A percentile compares a stretch with the other conserved stretches of the same genome.
Evolutionary conservation across 345 rosid genomes (phyloP).

Genomic region (Aquilaria malaccensis): DNA sequence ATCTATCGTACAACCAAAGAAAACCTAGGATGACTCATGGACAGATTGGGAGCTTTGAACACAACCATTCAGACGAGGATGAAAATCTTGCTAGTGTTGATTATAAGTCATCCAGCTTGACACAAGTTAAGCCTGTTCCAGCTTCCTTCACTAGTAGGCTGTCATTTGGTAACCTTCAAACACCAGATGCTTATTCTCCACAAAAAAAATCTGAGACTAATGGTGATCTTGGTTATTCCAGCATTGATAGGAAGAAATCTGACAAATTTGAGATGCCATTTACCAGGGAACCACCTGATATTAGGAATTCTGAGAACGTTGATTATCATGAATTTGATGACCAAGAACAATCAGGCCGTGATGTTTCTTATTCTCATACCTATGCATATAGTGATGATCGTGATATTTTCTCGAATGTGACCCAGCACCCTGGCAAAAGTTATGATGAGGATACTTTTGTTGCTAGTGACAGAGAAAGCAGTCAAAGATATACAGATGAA

Average conservation of each 20-base stretch:
- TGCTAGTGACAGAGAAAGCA: slow-evolving; percentile 25
- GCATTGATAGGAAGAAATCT: slow-evolving; percentile 28
- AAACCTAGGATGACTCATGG: slow-evolving; percentile 17
- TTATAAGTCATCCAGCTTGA: slow-evolving; percentile 15
- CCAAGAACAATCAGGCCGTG: slow-evolving; percentile 31
- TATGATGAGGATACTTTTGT: slow-evolving; percentile 38
- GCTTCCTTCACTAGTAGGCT: slow-evolving; percentile 18
- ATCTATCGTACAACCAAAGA: slow-evolving; percentile 15
- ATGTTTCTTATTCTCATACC: slow-evolving; percentile 34
- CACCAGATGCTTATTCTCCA: slow-evolving; percentile 34
- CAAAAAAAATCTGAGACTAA: slow-evolving; percentile 31
- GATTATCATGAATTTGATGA: slow-evolving; percentile 20
- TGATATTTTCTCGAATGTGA: slow-evolving; percentile 22
- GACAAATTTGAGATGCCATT: slow-evolving; percentile 25
- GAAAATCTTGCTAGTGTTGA: slow-evolving; percentile 18
- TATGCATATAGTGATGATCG: slow-evolving; percentile 28
- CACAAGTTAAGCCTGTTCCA: slow-evolving; percentile 26
- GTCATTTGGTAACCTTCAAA: slow-evolving; percentile 13
- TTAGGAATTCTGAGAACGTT: slow-evolving; percentile 13
- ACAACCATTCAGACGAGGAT: slow-evolving; percentile 18
- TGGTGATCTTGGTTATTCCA: slow-evolving; percentile 22
- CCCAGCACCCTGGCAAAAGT: slow-evolving; percentile 5
- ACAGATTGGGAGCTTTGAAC: slow-evolving; percentile 16
- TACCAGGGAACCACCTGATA: slow-evolving; percentile 15
- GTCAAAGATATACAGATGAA: slow-evolving; percentile 29